These are phyloP conservation scores for Talaromyces verruculosus DNA, from an alignment of 2,329 filamentous ascomycete species.

Conservation along the genomic window DNA sequence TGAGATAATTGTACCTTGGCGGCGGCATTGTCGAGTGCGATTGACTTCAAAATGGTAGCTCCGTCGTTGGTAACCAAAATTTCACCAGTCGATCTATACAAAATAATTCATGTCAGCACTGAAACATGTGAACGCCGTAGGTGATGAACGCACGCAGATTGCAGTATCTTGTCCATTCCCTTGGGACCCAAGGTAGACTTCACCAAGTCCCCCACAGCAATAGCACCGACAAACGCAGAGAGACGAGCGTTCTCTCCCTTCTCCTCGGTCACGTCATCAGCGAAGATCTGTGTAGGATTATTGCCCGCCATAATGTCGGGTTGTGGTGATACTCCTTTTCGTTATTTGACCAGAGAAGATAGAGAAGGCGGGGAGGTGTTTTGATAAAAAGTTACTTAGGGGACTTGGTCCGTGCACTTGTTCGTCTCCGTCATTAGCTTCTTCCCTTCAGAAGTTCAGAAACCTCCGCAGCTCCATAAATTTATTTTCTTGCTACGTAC, in stretches of 20 bases:
- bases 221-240: conserved; percentile 96
- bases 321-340: conserved; percentile 9
- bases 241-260: conserved; percentile 99
- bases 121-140: conserved; percentile 13
- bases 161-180: conserved; percentile 98
- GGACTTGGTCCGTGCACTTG: conserved; percentile 17
- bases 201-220: conserved; percentile 93
- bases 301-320: conserved; percentile 32
- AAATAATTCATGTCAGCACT: conserved; percentile 14
- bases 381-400: conserved; percentile 22
- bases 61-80: conserved; percentile 99
- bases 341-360: not conserved
- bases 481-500: not conserved
- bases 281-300: conserved; percentile 97
- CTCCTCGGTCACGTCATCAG: conserved; percentile 93
- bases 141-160: conserved; percentile 72
- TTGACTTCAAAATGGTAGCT: conserved; percentile 96
- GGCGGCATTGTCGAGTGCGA: conserved; percentile 96
- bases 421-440: conserved; percentile 17
- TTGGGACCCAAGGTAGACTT: conserved; percentile 97
- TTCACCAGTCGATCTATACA: conserved; percentile 78
- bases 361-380: conserved; percentile 21
- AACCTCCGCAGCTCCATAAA: not conserved
- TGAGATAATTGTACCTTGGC: conserved; percentile 69
- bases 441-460: not conserved